Conservation (phyloP, 257 asterid genomes). For the Solanum tarijense region DNA sequence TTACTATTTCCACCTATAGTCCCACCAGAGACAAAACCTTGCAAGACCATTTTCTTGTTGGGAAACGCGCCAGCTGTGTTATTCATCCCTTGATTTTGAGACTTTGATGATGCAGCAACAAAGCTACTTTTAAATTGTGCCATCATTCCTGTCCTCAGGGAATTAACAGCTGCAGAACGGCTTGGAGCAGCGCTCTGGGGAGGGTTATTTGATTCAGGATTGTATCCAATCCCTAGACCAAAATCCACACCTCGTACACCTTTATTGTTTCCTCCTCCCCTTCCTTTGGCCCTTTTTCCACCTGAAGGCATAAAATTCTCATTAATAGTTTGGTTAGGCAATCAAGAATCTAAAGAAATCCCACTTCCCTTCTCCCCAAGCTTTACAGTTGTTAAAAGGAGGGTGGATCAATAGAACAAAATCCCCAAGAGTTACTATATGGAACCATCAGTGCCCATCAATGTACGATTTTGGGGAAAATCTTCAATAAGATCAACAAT, state of each 20-base stretch:
- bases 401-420: not conserved
- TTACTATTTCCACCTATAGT: conserved; percentile 74
- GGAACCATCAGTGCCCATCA: not conserved
- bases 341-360: not conserved
- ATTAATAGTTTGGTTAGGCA: not conserved
- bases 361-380: not conserved
- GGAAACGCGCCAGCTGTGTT: conserved; percentile 29
- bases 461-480: not conserved
- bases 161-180: conserved; percentile 62
- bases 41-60: conserved; percentile 43
- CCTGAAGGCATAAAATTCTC: conserved; percentile 31
- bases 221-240: conserved; percentile 92
- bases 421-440: not conserved
- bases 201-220: conserved; percentile 38
- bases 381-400: not conserved
- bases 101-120: conserved; percentile 79
- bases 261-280: conserved; percentile 67
- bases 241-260: conserved; percentile 96
- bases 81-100: conserved; percentile 48
- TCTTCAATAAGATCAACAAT: not conserved
- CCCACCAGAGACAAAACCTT: conserved; percentile 94
- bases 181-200: conserved; percentile 33
- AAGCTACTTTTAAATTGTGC: conserved; percentile 73
- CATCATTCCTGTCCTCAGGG: conserved; percentile 69
- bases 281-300: conserved; percentile 84